phyloP scores from a whole-genome alignment of 1,139 yeast species.

The Taiozyma onychis region DNA sequence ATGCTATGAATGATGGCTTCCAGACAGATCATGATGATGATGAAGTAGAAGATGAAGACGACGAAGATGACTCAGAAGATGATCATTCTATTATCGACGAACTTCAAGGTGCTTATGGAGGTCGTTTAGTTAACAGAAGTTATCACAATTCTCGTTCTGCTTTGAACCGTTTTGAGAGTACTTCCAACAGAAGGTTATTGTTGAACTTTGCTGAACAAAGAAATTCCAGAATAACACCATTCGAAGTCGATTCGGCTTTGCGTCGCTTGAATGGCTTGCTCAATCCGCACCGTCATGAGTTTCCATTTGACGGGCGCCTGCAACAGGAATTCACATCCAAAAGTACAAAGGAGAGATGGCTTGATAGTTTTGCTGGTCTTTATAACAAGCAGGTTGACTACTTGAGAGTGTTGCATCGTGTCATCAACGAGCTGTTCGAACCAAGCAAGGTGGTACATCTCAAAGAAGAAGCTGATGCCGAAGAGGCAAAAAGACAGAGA shows the following conservation, averaged over 20 bases:
- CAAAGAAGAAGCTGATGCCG: conserved; percentile 23
- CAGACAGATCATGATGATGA: not conserved
- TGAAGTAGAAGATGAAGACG: conserved; percentile 24
- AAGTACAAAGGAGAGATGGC: conserved; percentile 54
- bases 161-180: not conserved
- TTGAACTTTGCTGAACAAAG: not conserved
- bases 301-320: not conserved
- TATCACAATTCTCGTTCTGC: conserved; percentile 2
- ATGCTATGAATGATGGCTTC: not conserved
- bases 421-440: conserved; percentile 48
- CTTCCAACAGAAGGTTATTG: not conserved
- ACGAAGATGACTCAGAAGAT: conserved; percentile 22
- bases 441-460: conserved; percentile 34
- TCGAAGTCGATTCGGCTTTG: not conserved
- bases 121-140: not conserved
- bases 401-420: conserved; percentile 41
- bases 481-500: conserved; percentile 23
- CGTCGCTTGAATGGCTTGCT: not conserved
- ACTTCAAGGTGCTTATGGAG: not conserved
- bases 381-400: conserved; percentile 39
- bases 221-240: not conserved
- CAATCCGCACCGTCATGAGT: not conserved
- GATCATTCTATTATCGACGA: conserved; percentile 1
- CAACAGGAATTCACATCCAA: not conserved
- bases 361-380: conserved; percentile 48